Conservation (phyloP, 208 protist genomes). For the Trypanosoma cruzi region DNA sequence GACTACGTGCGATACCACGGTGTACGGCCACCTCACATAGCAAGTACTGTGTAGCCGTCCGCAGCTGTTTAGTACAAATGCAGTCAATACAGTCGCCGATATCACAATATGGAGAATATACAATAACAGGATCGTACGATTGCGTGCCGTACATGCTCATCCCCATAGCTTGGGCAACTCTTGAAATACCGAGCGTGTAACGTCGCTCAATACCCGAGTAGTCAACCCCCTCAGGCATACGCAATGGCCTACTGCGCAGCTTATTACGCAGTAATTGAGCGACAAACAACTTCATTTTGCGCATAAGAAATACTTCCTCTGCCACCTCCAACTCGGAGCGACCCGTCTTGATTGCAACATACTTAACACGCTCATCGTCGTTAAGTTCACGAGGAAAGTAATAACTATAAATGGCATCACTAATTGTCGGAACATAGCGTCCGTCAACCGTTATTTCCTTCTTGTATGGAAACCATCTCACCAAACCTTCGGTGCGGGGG, state of each 20-base stretch:
- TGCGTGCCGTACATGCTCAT: slow-evolving; percentile 88
- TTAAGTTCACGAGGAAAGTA: slow-evolving; percentile 83
- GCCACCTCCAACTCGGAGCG: slow-evolving; percentile 77
- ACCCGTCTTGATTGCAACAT: slow-evolving; percentile 76
- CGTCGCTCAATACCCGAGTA: slow-evolving; percentile 84
- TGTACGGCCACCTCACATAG: slow-evolving; percentile 84
- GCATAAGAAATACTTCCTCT: slow-evolving; percentile 88
- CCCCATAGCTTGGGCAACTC: slow-evolving; percentile 83
- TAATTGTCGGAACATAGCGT: slow-evolving; percentile 74
- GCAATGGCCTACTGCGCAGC: slow-evolving; percentile 63
- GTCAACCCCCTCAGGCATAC: slow-evolving; percentile 81
- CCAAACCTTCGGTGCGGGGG: slow-evolving; percentile 58
- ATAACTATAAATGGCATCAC: slow-evolving; percentile 76
- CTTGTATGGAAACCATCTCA: slow-evolving; percentile 91
- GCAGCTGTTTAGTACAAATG: slow-evolving; percentile 83
- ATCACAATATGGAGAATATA: slow-evolving; percentile 78
- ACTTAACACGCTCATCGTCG: slow-evolving; percentile 87
- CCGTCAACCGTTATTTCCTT: slow-evolving; percentile 84
- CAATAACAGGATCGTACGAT: slow-evolving; percentile 76
- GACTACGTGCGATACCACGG: slow-evolving; percentile 69
- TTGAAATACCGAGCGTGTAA: slow-evolving; percentile 75
- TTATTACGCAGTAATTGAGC: slow-evolving; percentile 84
- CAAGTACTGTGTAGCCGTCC: slow-evolving; percentile 79
- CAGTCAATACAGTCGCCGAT: slow-evolving; percentile 87
- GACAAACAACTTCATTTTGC: slow-evolving; percentile 84